These are phyloP conservation scores for Pachysolen tannophilus DNA, from an alignment of 805 yeast genomes.

Conservation along the genomic window DNA sequence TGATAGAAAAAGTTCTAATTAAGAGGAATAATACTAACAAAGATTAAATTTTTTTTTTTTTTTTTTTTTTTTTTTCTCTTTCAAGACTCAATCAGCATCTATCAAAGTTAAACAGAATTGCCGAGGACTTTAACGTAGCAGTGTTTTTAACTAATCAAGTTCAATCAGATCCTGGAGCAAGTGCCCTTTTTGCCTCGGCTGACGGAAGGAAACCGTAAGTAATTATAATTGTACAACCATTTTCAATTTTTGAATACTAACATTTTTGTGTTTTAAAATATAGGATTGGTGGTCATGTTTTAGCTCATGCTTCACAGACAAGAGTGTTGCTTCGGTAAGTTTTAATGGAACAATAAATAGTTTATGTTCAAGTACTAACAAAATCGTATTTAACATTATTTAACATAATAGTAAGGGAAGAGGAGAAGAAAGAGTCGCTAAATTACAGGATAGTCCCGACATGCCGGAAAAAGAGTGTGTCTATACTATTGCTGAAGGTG, in stretches of 20 bases:
- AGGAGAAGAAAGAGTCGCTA: conserved; percentile 75
- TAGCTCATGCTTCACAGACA: conserved; percentile 78
- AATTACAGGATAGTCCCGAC: conserved; percentile 74
- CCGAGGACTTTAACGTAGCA: conserved; percentile 74
- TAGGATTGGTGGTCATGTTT: conserved; percentile 69
- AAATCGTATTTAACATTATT: not conserved
- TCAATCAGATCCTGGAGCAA: conserved; percentile 80
- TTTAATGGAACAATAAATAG: not conserved
- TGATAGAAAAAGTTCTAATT: conserved; percentile 30
- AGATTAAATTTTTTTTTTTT: not conserved
- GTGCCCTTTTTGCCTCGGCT: conserved; percentile 69
- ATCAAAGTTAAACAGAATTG: conserved; percentile 45
- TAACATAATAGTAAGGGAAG: conserved; percentile 49
- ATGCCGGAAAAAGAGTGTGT: conserved; percentile 77
- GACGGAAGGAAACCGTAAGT: conserved; percentile 69
- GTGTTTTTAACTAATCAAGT: conserved; percentile 72
- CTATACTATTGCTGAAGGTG: conserved; percentile 62
- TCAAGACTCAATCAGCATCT: conserved; percentile 41
- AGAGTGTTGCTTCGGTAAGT: conserved; percentile 44
- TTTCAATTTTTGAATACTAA: no score
- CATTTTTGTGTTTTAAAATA: not conserved
- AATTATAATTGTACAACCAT: not conserved
- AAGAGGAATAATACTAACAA: not conserved
- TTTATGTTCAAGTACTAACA: not conserved
- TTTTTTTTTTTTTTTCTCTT: not conserved